phyloP scores from a whole-genome alignment of 495 filamentous ascomycete species.

The Daldinia childiae region DNA sequence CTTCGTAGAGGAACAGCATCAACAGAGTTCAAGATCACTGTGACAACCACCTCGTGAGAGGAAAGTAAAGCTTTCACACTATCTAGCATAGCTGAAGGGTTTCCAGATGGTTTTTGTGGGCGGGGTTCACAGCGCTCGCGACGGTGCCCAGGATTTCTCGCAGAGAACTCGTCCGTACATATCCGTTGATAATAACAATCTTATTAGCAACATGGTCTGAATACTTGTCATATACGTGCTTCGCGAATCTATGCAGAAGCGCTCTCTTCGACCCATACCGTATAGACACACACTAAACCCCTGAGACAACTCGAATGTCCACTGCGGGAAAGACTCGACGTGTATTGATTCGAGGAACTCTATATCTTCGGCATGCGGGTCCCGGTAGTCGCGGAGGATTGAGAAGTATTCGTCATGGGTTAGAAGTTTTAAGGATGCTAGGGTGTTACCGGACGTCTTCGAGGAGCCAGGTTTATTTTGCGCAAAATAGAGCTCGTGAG shows the following conservation, averaged over 20 bases:
- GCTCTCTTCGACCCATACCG: constrained; percentile 86
- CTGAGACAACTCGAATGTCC: constrained; percentile 89
- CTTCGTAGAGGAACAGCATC: constrained; percentile 81
- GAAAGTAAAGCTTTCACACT: constrained; percentile 67
- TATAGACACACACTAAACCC: constrained; percentile 92
- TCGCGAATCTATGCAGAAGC: constrained; percentile 80
- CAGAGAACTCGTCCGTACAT: constrained; percentile 76
- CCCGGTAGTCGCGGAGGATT: constrained; percentile 69
- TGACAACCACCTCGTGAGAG: constrained; percentile 56
- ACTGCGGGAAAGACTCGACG: constrained; percentile 84
- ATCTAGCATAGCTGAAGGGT: constrained; percentile 52
- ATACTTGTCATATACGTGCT: constrained; percentile 67
- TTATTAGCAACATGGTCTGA: constrained; percentile 55
- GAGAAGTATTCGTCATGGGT: constrained; percentile 92
- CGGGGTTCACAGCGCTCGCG: constrained; percentile 68
- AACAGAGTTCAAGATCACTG: constrained; percentile 84
- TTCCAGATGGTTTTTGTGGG: constrained; percentile 53
- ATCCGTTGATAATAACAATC: constrained; percentile 90
- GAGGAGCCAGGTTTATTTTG: constrained; percentile 82
- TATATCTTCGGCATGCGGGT: constrained; percentile 77
- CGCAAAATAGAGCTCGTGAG: constrained; percentile 92
- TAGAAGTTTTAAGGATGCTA: constrained; percentile 77
- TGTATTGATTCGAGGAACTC: constrained; percentile 78
- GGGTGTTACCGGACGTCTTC: constrained; percentile 87
- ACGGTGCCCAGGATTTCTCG: constrained; percentile 82